Conservation (phyloP, 148 eudicot species). For the Rheum nobile region DNA sequence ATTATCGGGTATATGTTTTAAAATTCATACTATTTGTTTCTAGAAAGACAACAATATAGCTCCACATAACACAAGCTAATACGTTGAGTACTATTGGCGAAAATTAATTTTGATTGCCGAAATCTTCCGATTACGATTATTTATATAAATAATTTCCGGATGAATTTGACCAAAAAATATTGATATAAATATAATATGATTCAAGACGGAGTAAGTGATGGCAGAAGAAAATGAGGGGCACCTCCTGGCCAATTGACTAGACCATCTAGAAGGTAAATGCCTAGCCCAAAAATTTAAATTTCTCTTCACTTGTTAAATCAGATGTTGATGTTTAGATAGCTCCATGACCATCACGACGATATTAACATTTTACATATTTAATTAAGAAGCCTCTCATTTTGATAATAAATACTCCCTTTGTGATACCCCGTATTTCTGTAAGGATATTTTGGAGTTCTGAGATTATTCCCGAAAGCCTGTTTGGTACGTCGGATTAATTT, state of each 20-base stretch:
- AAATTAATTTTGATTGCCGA: background rate
- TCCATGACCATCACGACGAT: background rate
- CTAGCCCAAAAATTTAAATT: background rate
- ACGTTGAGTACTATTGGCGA: background rate
- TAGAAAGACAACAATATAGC: background rate
- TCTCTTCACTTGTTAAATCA: background rate
- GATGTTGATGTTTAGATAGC: background rate
- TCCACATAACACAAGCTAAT: background rate
- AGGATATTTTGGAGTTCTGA: no score
- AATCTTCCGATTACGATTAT: background rate
- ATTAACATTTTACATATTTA: no score
- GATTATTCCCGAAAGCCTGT: no score
- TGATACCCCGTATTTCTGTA: no score
- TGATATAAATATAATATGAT: background rate
- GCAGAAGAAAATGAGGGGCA: background rate
- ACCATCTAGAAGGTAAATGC: conserved; percentile 7
- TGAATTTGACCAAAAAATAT: background rate
- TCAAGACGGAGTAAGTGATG: background rate
- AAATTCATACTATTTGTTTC: no score
- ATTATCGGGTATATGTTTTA: no score
- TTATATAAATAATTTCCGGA: background rate
- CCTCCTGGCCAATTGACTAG: background rate
- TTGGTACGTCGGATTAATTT: no score
- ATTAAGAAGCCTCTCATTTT: no score
- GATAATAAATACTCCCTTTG: no score